A percentile compares a stretch with the other conserved stretches of the same genome.
Evolutionary conservation across 176 grass and related monocot species (phyloP).

Genomic region (Typha latifolia): DNA sequence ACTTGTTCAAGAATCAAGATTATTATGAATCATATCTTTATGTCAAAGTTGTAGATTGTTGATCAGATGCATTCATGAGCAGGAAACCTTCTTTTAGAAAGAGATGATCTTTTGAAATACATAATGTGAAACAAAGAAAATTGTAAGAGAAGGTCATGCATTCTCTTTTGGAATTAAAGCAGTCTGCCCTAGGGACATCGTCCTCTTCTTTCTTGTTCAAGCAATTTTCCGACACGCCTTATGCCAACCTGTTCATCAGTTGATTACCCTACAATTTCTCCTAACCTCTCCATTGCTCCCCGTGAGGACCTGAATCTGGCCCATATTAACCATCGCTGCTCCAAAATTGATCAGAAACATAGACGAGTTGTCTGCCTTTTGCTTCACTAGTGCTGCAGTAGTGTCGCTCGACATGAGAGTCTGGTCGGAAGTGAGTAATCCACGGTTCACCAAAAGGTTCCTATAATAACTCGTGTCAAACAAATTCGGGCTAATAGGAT

Average conservation of each 20-base stretch:
- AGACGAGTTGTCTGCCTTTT: slow-evolving; percentile 32
- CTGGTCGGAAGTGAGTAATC: slow-evolving; percentile 58
- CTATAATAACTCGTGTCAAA: slow-evolving; percentile 39
- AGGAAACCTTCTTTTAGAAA: no score
- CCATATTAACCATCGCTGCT: slow-evolving; percentile 55
- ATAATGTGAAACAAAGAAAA: no score
- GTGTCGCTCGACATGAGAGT: slow-evolving; percentile 25
- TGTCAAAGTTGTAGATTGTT: no score
- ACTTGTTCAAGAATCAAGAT: no score
- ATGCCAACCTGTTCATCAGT: slow-evolving; percentile 2
- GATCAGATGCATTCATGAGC: no score
- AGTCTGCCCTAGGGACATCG: no score
- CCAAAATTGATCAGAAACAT: slow-evolving; percentile 35
- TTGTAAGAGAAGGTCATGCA: no score
- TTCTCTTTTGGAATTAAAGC: no score
- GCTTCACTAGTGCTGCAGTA: slow-evolving; percentile 34
- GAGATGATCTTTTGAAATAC: no score
- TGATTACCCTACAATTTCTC: slow-evolving; percentile 38
- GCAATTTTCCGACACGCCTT: background rate
- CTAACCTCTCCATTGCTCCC: slow-evolving; percentile 48
- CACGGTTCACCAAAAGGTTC: slow-evolving; percentile 25
- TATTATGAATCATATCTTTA: no score
- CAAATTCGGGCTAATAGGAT: slow-evolving; percentile 26
- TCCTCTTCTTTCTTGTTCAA: no score
- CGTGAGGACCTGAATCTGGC: slow-evolving; percentile 34